A percentile compares a stretch with the other conserved stretches of the same genome.
These are phyloP conservation scores for Chlorella vulgaris DNA, from an alignment of 139 green algal genomes.

Conservation along the genomic window DNA sequence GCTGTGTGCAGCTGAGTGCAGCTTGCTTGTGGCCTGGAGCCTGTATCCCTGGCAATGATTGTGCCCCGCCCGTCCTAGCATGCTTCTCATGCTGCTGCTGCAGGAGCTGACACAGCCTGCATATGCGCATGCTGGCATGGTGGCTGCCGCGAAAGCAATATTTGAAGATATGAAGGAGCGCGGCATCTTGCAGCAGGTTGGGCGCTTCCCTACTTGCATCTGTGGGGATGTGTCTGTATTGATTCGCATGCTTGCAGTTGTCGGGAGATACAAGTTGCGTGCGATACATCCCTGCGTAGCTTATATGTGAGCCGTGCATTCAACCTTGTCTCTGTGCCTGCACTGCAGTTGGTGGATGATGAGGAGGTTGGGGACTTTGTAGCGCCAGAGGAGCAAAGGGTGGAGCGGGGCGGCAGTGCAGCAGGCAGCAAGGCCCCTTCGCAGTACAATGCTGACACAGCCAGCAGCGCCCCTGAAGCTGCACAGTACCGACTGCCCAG, in stretches of 20 bases:
- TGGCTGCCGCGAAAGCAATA: constrained; percentile 47
- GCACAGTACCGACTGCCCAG: background rate
- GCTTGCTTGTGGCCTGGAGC: background rate
- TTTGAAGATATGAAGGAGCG: constrained; percentile 53
- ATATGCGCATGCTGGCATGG: constrained; percentile 52
- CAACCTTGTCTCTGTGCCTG: too few relatives aligned
- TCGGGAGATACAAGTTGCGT: too few relatives aligned
- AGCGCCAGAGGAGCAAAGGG: background rate
- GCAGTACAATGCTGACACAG: constrained; percentile 23
- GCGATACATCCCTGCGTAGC: too few relatives aligned
- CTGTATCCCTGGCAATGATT: background rate
- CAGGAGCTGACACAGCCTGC: constrained; percentile 16
- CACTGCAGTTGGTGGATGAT: constrained; percentile 20
- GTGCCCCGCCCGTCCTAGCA: too few relatives aligned
- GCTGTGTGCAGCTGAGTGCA: background rate
- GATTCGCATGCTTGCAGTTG: too few relatives aligned
- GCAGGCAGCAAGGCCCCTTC: too few relatives aligned
- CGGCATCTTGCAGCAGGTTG: constrained; percentile 40
- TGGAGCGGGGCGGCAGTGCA: background rate
- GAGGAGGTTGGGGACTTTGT: constrained; percentile 13
- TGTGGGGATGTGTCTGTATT: too few relatives aligned
- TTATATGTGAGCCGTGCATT: too few relatives aligned
- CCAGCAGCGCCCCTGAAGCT: background rate
- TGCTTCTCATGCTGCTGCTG: background rate
- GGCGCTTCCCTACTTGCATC: too few relatives aligned